These are phyloP conservation scores for Microcera coccophila DNA, from an alignment of 2,329 filamentous ascomycete species.

Conservation along the genomic window DNA sequence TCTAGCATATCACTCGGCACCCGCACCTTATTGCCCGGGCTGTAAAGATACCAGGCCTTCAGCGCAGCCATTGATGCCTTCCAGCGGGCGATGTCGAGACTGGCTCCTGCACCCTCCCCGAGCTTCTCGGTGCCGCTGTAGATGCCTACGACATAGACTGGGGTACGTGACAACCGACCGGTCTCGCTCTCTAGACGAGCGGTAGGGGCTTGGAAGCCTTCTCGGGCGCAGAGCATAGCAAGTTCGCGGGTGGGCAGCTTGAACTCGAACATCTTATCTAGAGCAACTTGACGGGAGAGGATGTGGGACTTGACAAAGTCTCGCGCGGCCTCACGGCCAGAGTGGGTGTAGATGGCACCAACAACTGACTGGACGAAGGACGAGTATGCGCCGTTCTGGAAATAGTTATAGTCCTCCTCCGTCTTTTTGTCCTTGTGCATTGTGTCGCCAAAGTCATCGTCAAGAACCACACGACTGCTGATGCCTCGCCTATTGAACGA, in stretches of 20 bases:
- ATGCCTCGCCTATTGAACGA: slow-evolving; percentile 60
- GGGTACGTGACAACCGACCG: slow-evolving; percentile 75
- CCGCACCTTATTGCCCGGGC: slow-evolving; percentile 61
- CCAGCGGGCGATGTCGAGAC: slow-evolving; percentile 70
- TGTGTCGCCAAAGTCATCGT: slow-evolving; percentile 77
- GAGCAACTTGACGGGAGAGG: slow-evolving; percentile 71
- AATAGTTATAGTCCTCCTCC: slow-evolving; percentile 52
- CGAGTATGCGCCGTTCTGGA: slow-evolving; percentile 69
- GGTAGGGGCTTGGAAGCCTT: slow-evolving; percentile 83
- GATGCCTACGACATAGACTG: slow-evolving; percentile 91
- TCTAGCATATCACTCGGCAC: slow-evolving; percentile 68
- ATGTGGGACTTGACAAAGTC: slow-evolving; percentile 81
- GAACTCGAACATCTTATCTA: slow-evolving; percentile 79
- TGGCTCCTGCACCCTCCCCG: slow-evolving; percentile 81
- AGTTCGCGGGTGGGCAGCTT: slow-evolving; percentile 79
- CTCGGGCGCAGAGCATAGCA: slow-evolving; percentile 74
- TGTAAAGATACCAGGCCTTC: slow-evolving; percentile 96
- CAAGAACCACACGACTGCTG: slow-evolving; percentile 73
- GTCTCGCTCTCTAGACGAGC: slow-evolving; percentile 89
- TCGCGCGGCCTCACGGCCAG: slow-evolving; percentile 73
- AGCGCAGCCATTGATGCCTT: slow-evolving; percentile 80
- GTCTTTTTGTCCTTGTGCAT: slow-evolving; percentile 25
- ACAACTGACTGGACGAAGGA: slow-evolving; percentile 79
- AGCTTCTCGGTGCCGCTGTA: slow-evolving; percentile 89
- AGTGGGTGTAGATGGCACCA: slow-evolving; percentile 81